Percentiles rank a stretch among this genome's conserved stretches.
Conservation (phyloP, 306 rosid genomes). For the Quercus gilva region DNA sequence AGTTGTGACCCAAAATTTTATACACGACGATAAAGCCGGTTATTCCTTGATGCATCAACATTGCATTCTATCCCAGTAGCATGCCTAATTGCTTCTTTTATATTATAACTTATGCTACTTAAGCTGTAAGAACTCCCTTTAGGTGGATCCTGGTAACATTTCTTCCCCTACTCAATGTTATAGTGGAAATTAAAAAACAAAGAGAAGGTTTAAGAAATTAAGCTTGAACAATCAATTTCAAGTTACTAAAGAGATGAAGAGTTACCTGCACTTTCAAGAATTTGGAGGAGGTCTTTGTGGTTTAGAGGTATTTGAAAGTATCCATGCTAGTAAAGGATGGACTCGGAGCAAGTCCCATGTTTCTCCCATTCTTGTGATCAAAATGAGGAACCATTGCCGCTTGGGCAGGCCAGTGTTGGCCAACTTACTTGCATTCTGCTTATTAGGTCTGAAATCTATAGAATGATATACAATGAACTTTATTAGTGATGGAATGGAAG, state of each 20-base stretch:
- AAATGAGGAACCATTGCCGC: constrained; percentile 9
- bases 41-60: constrained; percentile 32
- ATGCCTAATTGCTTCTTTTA: constrained; percentile 34
- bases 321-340: constrained; percentile 23
- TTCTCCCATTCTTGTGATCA: constrained; percentile 40
- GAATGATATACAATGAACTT: background rate
- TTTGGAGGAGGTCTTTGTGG: constrained; percentile 24
- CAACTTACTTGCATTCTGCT: constrained; percentile 11
- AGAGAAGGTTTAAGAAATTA: background rate
- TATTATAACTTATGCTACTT: constrained; percentile 36
- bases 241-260: background rate
- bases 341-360: constrained; percentile 35
- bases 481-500: too few relatives aligned
- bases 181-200: too few relatives aligned
- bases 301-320: constrained; percentile 17
- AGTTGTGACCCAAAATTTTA: constrained; percentile 34
- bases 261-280: constrained; percentile 26
- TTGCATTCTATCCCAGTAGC: constrained; percentile 49
- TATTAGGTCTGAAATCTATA: constrained; percentile 18
- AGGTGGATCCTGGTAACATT: constrained; percentile 35
- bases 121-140: constrained; percentile 42
- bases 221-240: background rate
- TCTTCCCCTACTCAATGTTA: too few relatives aligned
- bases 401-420: constrained; percentile 32
- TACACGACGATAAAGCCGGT: constrained; percentile 53